Evolutionary conservation across 2,329 filamentous ascomycete genomes (phyloP), one percentile per base, ranked within the genome.

Genomic region (Fusarium palustre): DNA sequence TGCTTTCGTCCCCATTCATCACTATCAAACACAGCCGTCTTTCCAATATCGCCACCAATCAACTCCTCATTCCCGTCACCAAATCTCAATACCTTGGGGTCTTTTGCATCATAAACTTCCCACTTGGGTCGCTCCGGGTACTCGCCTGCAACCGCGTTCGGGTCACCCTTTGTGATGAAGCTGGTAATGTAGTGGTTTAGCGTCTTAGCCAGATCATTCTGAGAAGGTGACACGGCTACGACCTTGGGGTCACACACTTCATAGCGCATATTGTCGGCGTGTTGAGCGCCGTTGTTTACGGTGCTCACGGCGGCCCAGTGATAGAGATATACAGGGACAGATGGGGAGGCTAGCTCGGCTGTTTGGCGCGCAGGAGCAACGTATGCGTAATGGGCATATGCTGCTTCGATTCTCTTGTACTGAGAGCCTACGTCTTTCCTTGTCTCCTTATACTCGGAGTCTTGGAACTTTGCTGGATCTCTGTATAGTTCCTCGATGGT

Each of bases 401-500:
- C 84, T 3, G 82, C 82, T 64, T 87, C 85, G 4, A 86, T 78
- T 4, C 85, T 84, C 59, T 84, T 86, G 71, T 85, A 89, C 73
- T 87, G 84, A 0, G 79, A 53, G 0, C 86, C 86, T 1, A 87
- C 78, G 1, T 74, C 76, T 7, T 70, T 55, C 2, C 81, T 75
- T 1, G 75, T 78, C 43, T 85, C 83, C 5, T 74, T 70, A 57
- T 83, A 84, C 9, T 74, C 62, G 0, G 62, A 65, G 11, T 65
- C 70, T 0, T 75, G 31, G 5, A 72, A 62, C 1, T 63, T 74
- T 1, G 65, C 59, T 0, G 89, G 87, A 59, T 90, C 87, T 0
- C 89, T 88, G 71, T 92, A 93, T 4, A 92, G 77, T 1, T 75
- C 68, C 13, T 87, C 80, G 12, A 93, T 83, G 0, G 77, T 80